Evolutionary conservation across 1,284 basidiomycete species (phyloP), one percentile per base, ranked within the genome.

Genomic region (Pseudozyma sp.): DNA sequence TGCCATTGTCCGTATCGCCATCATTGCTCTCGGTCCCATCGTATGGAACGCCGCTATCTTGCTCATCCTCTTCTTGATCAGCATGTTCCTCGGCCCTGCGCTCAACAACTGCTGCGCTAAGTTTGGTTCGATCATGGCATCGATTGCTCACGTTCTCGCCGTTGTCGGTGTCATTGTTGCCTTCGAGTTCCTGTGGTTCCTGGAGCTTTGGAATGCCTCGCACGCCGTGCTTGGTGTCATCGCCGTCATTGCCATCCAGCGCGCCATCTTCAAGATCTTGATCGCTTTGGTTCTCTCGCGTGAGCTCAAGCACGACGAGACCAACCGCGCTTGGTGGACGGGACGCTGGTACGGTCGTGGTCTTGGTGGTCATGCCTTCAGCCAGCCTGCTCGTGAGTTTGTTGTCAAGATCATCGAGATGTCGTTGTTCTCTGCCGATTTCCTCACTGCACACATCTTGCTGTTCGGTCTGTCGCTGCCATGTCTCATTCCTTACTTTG

Each of bases 41-140:
- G 94, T 96, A 5, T 97, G 91, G 91, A 99, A 99, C 85, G 94
- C 93, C 19, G 93, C 92, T 0, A 87, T 98, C 25, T 88, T 99
- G 53, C 86, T 98, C 73, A 87, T 91, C 12, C 87, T 95, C 63
- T 98, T 99, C 90, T 85, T 99, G 76, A 86, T 94, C 75, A 95
- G 94, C 62, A 86, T 98, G 69, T 93, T 96, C 90, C 89, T 97
- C 25, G 95, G 96, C 5, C 95, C 95, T 0, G 91, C 95, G 87
- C 88, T 97, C 76, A 92, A 94, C 85, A 90, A 91, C 21, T 86
- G 85, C 83, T 86, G 85, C 59, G 80, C 72, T 59, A 83, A 84
- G 70, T 85, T 85, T 34, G 83, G 82, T 45, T 83, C 81, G 62
- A 76, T 83, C 62, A 84, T 85, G 80, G 82, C 83, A 14, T 73